A percentile compares a stretch with the other conserved stretches of the same genome.
These are phyloP conservation scores for Saitozyma podzolica DNA, from an alignment of 768 basidiomycete species.

Conservation along the genomic window DNA sequence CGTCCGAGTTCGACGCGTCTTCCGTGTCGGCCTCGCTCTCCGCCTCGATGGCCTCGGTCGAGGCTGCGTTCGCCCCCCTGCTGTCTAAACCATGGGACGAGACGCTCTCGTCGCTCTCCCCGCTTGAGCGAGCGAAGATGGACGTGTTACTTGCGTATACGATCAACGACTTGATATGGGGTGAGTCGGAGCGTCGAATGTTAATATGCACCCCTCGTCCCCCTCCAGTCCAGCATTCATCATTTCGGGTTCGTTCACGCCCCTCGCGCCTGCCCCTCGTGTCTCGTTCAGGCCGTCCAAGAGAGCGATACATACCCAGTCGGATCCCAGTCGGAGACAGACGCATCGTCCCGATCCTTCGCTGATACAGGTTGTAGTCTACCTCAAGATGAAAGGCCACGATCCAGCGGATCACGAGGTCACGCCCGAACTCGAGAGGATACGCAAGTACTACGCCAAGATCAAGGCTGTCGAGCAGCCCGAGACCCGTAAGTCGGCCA, in stretches of 20 bases:
- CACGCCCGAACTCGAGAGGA: conserved; percentile 48
- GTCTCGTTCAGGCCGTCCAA: no score
- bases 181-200: conserved; percentile 29
- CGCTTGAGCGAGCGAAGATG: conserved; percentile 48
- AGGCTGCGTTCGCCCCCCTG: conserved; percentile 36
- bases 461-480: conserved; percentile 43
- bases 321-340: no score
- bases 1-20: conserved; percentile 19
- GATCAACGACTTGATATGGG: conserved; percentile 52
- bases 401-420: conserved; percentile 50
- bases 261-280: no score
- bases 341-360: not conserved
- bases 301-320: no score
- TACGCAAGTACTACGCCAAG: conserved; percentile 50
- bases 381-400: conserved; percentile 47
- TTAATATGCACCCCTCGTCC: not conserved
- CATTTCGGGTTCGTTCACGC: no score
- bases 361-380: conserved; percentile 27
- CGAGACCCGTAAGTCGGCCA: conserved; percentile 32
- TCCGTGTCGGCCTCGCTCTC: conserved; percentile 26
- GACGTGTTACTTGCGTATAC: conserved; percentile 48
- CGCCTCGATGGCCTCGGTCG: conserved; percentile 28
- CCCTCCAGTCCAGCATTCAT: not conserved
- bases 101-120: conserved; percentile 21
- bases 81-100: conserved; percentile 27